Evolutionary conservation across 139 green algal genomes (phyloP).

Genomic region (Nannochloris sp.): DNA sequence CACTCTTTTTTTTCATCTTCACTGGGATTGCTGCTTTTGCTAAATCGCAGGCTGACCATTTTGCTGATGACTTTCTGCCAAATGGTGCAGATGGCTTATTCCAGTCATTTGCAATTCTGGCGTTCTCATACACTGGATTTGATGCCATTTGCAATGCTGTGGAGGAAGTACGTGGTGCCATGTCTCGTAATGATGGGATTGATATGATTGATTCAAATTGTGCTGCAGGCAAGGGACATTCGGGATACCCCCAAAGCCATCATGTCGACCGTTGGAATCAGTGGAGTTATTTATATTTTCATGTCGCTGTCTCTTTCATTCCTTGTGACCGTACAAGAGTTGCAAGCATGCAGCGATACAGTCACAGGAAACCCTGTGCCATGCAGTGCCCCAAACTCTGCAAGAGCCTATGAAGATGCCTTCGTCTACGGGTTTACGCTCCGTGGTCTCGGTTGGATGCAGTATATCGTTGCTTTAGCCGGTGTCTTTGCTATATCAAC

Average conservation of each 20-base stretch:
- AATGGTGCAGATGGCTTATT: neutral
- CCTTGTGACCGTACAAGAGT: neutral
- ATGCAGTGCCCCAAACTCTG: neutral
- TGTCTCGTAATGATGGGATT: neutral
- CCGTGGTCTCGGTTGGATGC: constrained; percentile 14
- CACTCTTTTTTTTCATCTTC: constrained; percentile 12
- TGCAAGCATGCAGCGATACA: neutral
- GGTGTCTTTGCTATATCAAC: constrained; percentile 22
- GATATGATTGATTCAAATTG: neutral
- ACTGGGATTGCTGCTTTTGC: constrained; percentile 10
- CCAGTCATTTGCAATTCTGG: neutral
- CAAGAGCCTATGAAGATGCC: neutral
- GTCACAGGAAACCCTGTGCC: too few relatives aligned
- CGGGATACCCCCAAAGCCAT: constrained; percentile 13
- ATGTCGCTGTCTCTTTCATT: constrained; percentile 10
- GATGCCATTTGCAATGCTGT: constrained; percentile 24
- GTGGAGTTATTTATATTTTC: constrained; percentile 8
- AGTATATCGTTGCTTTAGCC: constrained; percentile 13
- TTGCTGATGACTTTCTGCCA: neutral
- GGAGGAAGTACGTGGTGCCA: constrained; percentile 17
- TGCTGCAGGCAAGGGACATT: neutral
- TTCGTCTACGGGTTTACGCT: neutral
- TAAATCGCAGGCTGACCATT: neutral
- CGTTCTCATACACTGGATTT: constrained; percentile 14
- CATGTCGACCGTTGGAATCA: constrained; percentile 16